Evolutionary conservation across 192 early-diverging fungal genomes (phyloP).

Genomic region (Globomyces pollinis-pini): DNA sequence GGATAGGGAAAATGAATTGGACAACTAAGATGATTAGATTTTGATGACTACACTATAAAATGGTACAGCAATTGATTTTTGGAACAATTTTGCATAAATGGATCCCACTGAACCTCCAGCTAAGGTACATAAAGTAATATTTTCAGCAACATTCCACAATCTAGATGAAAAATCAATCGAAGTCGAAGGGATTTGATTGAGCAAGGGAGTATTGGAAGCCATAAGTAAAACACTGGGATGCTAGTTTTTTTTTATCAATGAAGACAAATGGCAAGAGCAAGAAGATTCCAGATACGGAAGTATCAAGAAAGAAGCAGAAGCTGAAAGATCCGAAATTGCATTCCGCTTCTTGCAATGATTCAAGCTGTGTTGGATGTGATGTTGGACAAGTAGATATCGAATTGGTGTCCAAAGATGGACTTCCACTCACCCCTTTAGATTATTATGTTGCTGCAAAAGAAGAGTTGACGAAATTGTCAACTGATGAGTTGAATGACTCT

Average conservation of each 20-base stretch:
- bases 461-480: not conserved
- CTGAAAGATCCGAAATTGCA: not conserved
- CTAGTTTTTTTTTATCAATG: constrained; percentile 28
- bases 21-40: too few relatives aligned
- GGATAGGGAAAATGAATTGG: too few relatives aligned
- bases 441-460: not conserved
- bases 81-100: too few relatives aligned
- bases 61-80: too few relatives aligned
- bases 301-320: constrained; percentile 6
- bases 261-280: constrained; percentile 7
- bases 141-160: too few relatives aligned
- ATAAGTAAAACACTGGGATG: too few relatives aligned
- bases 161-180: too few relatives aligned
- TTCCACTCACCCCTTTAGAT: not conserved
- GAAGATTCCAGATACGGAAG: not conserved
- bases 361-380: not conserved
- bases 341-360: not conserved
- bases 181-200: too few relatives aligned
- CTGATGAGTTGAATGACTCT: not conserved
- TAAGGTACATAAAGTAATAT: too few relatives aligned
- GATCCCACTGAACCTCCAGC: too few relatives aligned
- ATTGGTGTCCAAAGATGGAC: not conserved
- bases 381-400: constrained; percentile 3
- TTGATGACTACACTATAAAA: too few relatives aligned
- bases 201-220: too few relatives aligned